Conservation (phyloP, 768 basidiomycete genomes). For the Suillus bovinus region DNA sequence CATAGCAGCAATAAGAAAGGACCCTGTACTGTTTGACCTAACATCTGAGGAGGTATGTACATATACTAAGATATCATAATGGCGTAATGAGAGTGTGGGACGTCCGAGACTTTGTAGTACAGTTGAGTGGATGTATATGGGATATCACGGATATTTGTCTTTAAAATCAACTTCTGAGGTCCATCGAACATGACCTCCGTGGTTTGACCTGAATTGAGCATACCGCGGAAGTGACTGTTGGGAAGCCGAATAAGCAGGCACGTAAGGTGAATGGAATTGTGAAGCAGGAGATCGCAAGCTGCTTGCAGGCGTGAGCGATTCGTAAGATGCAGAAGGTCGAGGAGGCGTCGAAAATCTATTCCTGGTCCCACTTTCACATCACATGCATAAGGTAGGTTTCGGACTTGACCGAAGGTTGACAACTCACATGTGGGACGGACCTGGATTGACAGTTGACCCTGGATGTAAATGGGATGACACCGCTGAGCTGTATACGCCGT, state of each 20-base stretch:
- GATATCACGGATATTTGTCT: conserved; percentile 1
- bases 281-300: conserved; percentile 6
- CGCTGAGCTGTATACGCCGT: conserved; percentile 41
- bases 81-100: neutral
- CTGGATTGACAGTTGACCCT: conserved; percentile 9
- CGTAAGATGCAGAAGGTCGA: conserved; percentile 14
- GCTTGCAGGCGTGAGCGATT: conserved; percentile 8
- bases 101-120: neutral
- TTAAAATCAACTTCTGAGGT: conserved; percentile 19
- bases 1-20: neutral
- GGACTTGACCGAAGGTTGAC: neutral
- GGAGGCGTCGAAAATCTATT: conserved; percentile 12
- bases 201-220: conserved; percentile 4
- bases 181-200: conserved; percentile 22
- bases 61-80: neutral
- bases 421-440: conserved; percentile 25
- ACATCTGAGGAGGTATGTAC: neutral
- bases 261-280: conserved; percentile 4
- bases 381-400: neutral
- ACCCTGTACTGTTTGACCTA: neutral
- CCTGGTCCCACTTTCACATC: conserved; percentile 5
- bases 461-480: conserved; percentile 49
- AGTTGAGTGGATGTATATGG: neutral
- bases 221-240: conserved; percentile 1
- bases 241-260: conserved; percentile 7